Base-by-base conservation (phyloP, 352 stramenopile species). In the Aphanomyces euteiches region DNA sequence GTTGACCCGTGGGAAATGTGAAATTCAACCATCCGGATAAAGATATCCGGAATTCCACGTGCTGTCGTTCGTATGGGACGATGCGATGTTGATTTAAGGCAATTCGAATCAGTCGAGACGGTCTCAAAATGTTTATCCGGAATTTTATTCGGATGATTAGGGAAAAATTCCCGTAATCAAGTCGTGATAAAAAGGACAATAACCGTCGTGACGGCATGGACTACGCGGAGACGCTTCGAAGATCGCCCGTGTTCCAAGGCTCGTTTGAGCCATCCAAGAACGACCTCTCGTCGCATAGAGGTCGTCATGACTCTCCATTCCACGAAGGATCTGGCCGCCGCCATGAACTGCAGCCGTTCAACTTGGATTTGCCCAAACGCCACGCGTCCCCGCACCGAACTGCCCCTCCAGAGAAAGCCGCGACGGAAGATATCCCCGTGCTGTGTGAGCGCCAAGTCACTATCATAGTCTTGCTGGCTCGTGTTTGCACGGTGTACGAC, bases 381-480 rank as follows among this genome's bases (percentile, higher is more conserved):
- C 43, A 70, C n/a, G 64, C 45, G 10, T 36, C 53, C 0, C 17
- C 21, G 13, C 21, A 34, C 28, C 47, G 10, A 37, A 36, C 64
- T 10, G 7, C 37, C 7, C 28, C 47, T 21, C 7, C 47, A 3
- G 40, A 70, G n/a, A 70, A 60, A 50, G 28, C 54, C 36, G 47
- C 17, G 15, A 15, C 48, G 6, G 64, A 70, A 8, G 54, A 64
- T 10, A 61, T 70, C 4, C 64, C 64, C 34, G 64, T 70, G 8
- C 39, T 70, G 48, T 54, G 53, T 43, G 64, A 70, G 54, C 19
- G 39, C 10, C 64, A 73, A 40, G 67, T 73, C 13, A 69, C 60
- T 7, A 73, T 73, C 41, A 73, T 73, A 43, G 60, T 73, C 28
- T 37, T 73, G 38, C 56, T 73, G 38, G 67, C 67, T 17, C 56